Conservation (phyloP, 164 flowering plant species). For the grape (Vitis vinifera) region DNA sequence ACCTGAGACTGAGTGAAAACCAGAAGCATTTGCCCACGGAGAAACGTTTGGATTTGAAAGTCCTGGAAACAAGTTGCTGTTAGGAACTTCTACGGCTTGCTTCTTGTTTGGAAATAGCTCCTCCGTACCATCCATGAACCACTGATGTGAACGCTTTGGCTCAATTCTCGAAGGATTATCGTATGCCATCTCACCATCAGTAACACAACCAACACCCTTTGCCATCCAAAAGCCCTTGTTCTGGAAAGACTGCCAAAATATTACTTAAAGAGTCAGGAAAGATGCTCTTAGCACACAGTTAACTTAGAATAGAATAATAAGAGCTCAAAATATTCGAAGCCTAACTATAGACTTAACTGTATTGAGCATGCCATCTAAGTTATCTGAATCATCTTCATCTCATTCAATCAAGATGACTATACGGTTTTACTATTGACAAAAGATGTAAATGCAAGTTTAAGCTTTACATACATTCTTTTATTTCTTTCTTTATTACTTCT, state of each 20-base stretch:
- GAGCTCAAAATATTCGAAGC: not conserved
- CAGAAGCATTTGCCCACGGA: conserved; percentile 28
- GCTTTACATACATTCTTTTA: not conserved
- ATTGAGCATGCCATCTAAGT: too few relatives aligned
- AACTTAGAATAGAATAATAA: not conserved
- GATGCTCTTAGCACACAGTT: not conserved
- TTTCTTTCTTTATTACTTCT: not conserved
- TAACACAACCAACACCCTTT: conserved; percentile 22
- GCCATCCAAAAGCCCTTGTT: conserved; percentile 38
- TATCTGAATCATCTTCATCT: too few relatives aligned
- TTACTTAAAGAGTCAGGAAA: conserved; percentile 1
- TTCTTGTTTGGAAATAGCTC: conserved; percentile 42
- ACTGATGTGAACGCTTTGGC: conserved; percentile 40
- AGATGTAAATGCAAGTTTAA: not conserved
- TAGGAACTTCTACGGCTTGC: conserved; percentile 30
- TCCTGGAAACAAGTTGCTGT: conserved; percentile 23
- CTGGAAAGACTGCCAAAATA: conserved; percentile 22
- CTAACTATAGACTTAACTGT: too few relatives aligned
- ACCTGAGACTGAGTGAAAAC: conserved; percentile 28
- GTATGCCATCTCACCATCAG: conserved; percentile 30
- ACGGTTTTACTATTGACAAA: not conserved
- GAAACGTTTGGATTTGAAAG: conserved; percentile 26
- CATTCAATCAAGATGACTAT: not conserved
- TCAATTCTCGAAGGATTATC: conserved; percentile 28
- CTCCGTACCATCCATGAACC: conserved; percentile 39